A percentile compares a stretch with the other conserved stretches of the same genome.
Conservation (phyloP, 805 yeast genomes). For the Kodamaea sagamina region DNA sequence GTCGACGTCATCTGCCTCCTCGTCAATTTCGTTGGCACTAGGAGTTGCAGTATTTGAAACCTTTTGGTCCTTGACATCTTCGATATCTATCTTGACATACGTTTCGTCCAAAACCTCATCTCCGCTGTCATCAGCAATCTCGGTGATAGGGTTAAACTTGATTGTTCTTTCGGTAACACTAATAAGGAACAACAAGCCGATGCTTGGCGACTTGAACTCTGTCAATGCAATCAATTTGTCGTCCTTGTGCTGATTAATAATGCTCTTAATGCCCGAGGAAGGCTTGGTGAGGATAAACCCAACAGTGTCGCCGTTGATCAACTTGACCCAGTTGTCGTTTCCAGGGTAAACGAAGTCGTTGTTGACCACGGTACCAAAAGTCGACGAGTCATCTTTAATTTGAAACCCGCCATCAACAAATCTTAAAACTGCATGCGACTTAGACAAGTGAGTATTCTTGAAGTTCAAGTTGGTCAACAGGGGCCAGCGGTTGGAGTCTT, state of each 20-base stretch:
- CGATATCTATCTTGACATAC: background rate
- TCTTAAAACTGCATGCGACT: conserved; percentile 35
- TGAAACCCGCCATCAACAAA: conserved; percentile 21
- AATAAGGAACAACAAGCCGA: conserved; percentile 24
- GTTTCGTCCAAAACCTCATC: conserved; percentile 14
- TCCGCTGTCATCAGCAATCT: conserved; percentile 6
- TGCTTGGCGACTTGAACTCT: conserved; percentile 23
- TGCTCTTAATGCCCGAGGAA: conserved; percentile 21
- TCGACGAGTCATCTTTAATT: conserved; percentile 34
- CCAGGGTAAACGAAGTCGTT: conserved; percentile 26
- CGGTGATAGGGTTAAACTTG: conserved; percentile 17
- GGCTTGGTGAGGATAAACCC: conserved; percentile 41
- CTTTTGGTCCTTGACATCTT: background rate
- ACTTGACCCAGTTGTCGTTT: conserved; percentile 14
- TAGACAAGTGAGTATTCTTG: conserved; percentile 38
- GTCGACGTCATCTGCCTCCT: conserved; percentile 12
- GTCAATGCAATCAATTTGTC: conserved; percentile 22
- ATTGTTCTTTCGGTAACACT: conserved; percentile 16
- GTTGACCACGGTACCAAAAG: conserved; percentile 42
- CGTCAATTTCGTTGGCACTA: conserved; percentile 10
- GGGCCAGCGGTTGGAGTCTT: conserved; percentile 28
- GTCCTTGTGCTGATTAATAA: conserved; percentile 14
- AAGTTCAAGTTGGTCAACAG: conserved; percentile 33
- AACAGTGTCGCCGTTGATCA: conserved; percentile 29
- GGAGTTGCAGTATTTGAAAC: background rate